Percentiles rank a stretch among this genome's conserved stretches.
Evolutionary conservation across 2,329 filamentous ascomycete genomes (phyloP).

Genomic region (Fusarium nygamai): DNA sequence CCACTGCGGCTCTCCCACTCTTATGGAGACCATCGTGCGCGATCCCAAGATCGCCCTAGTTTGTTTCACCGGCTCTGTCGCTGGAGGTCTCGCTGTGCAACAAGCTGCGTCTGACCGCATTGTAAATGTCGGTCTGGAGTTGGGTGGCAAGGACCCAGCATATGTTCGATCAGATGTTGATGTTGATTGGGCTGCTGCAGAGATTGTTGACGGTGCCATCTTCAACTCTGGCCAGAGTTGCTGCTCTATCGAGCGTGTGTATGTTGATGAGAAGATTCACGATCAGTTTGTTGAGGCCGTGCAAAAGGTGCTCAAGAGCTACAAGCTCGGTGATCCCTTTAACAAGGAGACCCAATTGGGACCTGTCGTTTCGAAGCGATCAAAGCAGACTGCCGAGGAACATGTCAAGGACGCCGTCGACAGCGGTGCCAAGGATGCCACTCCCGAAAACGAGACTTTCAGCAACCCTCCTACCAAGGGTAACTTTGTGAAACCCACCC

Average conservation of each 20-base stretch:
- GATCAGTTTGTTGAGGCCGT: conserved; percentile 83
- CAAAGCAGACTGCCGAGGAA: conserved; percentile 77
- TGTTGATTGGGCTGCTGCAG: conserved; percentile 87
- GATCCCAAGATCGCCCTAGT: conserved; percentile 81
- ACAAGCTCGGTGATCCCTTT: conserved; percentile 89
- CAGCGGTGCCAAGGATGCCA: conserved; percentile 85
- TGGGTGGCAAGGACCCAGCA: conserved; percentile 94
- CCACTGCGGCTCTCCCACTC: conserved; percentile 81
- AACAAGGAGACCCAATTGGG: conserved; percentile 84
- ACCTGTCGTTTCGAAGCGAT: conserved; percentile 85
- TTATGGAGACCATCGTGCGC: conserved; percentile 81
- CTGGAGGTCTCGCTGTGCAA: conserved; percentile 86
- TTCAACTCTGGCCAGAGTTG: conserved; percentile 99
- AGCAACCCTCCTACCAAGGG: conserved; percentile 76
- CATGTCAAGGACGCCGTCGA: conserved; percentile 85
- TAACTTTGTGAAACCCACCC: conserved; percentile 88
- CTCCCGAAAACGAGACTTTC: conserved; percentile 84
- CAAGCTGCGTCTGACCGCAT: conserved; percentile 85
- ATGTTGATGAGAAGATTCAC: conserved; percentile 86
- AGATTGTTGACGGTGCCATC: conserved; percentile 94
- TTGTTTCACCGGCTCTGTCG: conserved; percentile 94
- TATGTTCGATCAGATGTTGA: conserved; percentile 90
- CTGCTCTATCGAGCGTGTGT: conserved; percentile 91
- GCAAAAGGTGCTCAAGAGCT: conserved; percentile 81
- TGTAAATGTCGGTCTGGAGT: conserved; percentile 86